phyloP scores from a whole-genome alignment of 352 stramenopile species.

The Globisporangium rhizosaccharum region DNA sequence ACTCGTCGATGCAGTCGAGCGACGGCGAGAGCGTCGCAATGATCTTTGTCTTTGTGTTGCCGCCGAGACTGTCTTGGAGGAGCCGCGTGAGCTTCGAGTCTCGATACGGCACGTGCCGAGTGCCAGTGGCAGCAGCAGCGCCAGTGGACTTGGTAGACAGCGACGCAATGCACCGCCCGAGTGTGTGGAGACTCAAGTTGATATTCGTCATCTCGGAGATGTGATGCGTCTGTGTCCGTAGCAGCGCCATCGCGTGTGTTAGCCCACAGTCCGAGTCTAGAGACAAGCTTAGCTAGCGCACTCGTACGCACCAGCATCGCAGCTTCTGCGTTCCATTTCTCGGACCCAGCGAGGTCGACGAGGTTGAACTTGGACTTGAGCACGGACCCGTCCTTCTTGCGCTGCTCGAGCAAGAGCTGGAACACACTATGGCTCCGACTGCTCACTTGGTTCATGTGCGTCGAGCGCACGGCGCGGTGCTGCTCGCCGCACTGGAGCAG shows the following conservation, averaged over 20 bases:
- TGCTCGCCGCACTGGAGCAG: conserved; percentile 81
- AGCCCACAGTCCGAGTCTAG: neutral
- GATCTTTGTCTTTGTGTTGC: conserved; percentile 89
- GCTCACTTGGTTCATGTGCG: conserved; percentile 89
- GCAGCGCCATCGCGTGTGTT: neutral
- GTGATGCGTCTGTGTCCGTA: conserved; percentile 43
- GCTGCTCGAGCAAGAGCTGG: conserved; percentile 79
- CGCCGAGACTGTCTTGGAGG: conserved; percentile 84
- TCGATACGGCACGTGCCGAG: conserved; percentile 86
- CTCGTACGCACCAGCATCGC: conserved; percentile 60
- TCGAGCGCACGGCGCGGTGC: conserved; percentile 86
- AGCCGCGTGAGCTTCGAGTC: conserved; percentile 93
- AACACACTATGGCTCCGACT: conserved; percentile 89
- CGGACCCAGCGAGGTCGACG: conserved; percentile 91
- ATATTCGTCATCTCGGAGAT: conserved; percentile 94
- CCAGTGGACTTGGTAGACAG: conserved; percentile 39
- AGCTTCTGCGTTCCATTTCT: conserved; percentile 88
- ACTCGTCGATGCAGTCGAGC: conserved; percentile 85
- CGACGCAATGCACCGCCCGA: conserved; percentile 85
- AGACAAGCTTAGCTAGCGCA: neutral
- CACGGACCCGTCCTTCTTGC: conserved; percentile 54
- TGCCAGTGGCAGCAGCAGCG: conserved; percentile 5
- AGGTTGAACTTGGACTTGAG: conserved; percentile 93
- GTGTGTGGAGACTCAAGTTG: conserved; percentile 90
- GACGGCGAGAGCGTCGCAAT: conserved; percentile 88